Percentiles rank a stretch among this genome's conserved stretches.
phyloP scores from a whole-genome alignment of 306 rosid genomes.

The Canavalia ensiformis region DNA sequence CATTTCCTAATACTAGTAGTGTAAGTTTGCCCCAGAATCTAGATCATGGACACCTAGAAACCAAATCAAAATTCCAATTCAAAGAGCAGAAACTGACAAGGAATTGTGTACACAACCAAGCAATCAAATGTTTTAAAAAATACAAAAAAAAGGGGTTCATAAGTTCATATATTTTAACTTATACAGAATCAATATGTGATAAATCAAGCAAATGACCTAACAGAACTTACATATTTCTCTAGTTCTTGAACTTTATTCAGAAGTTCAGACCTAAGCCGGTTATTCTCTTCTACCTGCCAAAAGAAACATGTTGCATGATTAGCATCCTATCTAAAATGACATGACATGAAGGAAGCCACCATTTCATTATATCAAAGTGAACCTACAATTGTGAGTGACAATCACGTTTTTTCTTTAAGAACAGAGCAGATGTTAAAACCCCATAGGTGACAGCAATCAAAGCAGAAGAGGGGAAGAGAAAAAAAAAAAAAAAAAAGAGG shows the following conservation, averaged over 20 bases:
- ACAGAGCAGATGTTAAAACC: constrained; percentile 23
- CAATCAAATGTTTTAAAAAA: constrained; percentile 10
- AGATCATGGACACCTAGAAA: constrained; percentile 4
- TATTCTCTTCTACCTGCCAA: constrained; percentile 84
- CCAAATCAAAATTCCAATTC: constrained; percentile 16
- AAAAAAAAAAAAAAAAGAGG: neutral
- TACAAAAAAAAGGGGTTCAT: neutral
- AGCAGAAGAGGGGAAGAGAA: neutral
- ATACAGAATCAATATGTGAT: constrained; percentile 7
- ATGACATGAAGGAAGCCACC: constrained; percentile 32
- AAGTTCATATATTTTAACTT: neutral
- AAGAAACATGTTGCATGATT: constrained; percentile 41
- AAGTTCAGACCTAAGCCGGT: constrained; percentile 74
- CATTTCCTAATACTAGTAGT: constrained; percentile 24
- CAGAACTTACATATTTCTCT: constrained; percentile 73
- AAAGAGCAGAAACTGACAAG: constrained; percentile 10
- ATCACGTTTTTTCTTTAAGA: constrained; percentile 17
- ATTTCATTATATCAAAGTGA: constrained; percentile 30
- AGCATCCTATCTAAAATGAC: constrained; percentile 35
- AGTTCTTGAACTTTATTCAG: constrained; percentile 66
- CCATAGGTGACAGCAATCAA: neutral
- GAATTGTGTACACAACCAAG: constrained; percentile 5
- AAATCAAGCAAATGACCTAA: constrained; percentile 21
- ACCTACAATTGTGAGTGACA: constrained; percentile 29
- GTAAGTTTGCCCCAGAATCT: constrained; percentile 18